A percentile compares a stretch with the other conserved stretches of the same genome.
Conservation (phyloP, 2,329 filamentous ascomycete genomes). For the Cladophialophora psammophila region DNA sequence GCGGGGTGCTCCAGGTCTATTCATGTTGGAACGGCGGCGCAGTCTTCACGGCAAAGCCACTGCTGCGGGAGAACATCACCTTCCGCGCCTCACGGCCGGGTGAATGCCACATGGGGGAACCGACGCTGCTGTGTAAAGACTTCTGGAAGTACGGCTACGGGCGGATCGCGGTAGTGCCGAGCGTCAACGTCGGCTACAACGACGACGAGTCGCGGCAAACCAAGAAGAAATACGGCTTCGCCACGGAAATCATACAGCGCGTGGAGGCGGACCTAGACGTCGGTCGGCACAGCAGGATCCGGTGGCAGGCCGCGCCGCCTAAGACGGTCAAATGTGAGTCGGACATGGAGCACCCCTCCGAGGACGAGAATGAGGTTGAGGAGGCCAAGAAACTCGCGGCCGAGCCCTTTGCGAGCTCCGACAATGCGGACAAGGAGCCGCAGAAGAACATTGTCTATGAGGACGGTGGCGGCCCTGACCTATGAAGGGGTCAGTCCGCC, state of each 20-base stretch:
- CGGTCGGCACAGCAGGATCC: slow-evolving; percentile 22
- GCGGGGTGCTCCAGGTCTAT: slow-evolving; percentile 52
- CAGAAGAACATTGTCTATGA: slow-evolving; percentile 6
- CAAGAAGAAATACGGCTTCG: slow-evolving; percentile 61
- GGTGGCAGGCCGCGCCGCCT: slow-evolving; percentile 39
- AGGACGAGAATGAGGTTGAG: slow-evolving; percentile 18
- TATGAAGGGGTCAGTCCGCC: neutral
- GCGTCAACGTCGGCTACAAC: slow-evolving; percentile 64
- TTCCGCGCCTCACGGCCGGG: slow-evolving; percentile 54
- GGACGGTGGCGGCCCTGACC: slow-evolving; percentile 13
- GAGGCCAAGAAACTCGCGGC: slow-evolving; percentile 13
- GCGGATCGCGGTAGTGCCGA: slow-evolving; percentile 64
- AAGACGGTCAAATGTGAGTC: slow-evolving; percentile 38
- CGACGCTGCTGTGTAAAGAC: slow-evolving; percentile 65
- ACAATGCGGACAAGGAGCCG: slow-evolving; percentile 7
- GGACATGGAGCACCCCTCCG: slow-evolving; percentile 17
- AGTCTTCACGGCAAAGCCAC: slow-evolving; percentile 57
- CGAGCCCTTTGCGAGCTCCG: neutral
- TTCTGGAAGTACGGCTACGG: slow-evolving; percentile 60
- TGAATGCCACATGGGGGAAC: slow-evolving; percentile 64
- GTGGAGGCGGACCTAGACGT: slow-evolving; percentile 27
- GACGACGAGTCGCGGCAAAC: slow-evolving; percentile 54
- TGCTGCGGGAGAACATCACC: slow-evolving; percentile 53
- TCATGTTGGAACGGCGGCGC: slow-evolving; percentile 68
- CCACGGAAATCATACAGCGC: slow-evolving; percentile 35